Evolutionary conservation across 2,329 filamentous ascomycete genomes (phyloP).

Genomic region (Cladosporium halotolerans): DNA sequence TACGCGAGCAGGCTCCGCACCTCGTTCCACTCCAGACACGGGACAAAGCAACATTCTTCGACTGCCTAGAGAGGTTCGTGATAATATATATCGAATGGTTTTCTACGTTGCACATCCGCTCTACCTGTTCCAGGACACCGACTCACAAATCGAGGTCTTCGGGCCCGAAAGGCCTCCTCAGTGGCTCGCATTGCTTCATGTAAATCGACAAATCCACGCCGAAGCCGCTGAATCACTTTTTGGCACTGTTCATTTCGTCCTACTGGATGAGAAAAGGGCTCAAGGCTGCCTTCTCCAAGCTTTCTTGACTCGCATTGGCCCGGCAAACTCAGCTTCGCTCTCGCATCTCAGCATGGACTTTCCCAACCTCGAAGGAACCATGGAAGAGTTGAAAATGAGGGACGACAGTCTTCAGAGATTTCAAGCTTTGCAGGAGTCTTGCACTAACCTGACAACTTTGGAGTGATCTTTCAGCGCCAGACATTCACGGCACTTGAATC

Average conservation of each 20-base stretch:
- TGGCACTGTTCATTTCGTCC: neutral
- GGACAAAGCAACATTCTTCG: neutral
- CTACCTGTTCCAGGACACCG: neutral
- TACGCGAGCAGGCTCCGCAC: neutral
- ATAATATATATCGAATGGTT: neutral
- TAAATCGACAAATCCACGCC: neutral
- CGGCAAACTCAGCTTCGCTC: neutral
- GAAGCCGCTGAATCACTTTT: neutral
- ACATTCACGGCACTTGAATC: neutral
- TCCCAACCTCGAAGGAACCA: neutral
- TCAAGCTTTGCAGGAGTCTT: neutral
- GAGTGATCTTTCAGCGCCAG: neutral
- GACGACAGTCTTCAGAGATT: neutral
- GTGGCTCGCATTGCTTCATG: neutral
- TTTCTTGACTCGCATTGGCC: neutral
- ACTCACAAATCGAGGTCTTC: neutral
- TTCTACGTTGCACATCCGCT: neutral
- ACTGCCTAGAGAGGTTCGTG: neutral
- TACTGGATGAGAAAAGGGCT: neutral
- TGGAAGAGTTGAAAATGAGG: neutral
- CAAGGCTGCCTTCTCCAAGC: neutral
- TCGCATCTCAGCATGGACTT: neutral
- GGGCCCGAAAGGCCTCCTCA: neutral
- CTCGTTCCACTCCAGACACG: neutral
- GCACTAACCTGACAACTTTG: neutral